A percentile compares a stretch with the other conserved stretches of the same genome.
Evolutionary conservation across 495 filamentous ascomycete species (phyloP).

Genomic region (Copromyces sp.): DNA sequence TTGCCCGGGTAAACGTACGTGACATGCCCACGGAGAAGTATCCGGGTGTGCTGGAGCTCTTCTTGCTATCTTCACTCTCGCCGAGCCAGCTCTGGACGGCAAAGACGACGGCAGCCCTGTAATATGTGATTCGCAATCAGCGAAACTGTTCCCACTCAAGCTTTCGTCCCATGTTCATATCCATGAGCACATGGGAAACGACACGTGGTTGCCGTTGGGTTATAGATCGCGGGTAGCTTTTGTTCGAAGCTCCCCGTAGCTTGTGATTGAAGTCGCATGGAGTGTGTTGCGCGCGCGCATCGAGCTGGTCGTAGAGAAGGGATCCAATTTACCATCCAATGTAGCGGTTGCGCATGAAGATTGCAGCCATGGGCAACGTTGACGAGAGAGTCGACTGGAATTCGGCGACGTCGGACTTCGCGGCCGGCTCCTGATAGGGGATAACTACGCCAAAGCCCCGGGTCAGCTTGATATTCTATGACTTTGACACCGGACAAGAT

Average conservation of each 20-base stretch:
- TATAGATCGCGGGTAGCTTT: background rate
- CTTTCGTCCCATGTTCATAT: background rate
- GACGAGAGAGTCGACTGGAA: slow-evolving; percentile 61
- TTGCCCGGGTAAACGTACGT: slow-evolving; percentile 41
- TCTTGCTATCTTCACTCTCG: slow-evolving; percentile 68
- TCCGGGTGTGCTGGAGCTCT: slow-evolving; percentile 57
- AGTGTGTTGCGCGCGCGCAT: background rate
- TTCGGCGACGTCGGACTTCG: slow-evolving; percentile 37
- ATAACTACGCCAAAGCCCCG: slow-evolving; percentile 32
- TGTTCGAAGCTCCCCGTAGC: background rate
- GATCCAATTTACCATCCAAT: slow-evolving; percentile 61
- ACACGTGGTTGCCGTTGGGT: background rate
- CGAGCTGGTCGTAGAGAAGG: background rate
- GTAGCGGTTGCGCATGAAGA: slow-evolving; percentile 85
- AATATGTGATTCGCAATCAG: background rate
- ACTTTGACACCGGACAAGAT: slow-evolving; percentile 65
- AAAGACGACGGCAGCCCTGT: slow-evolving; percentile 74
- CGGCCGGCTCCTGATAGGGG: slow-evolving; percentile 37
- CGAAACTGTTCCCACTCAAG: background rate
- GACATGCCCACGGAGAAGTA: slow-evolving; percentile 83
- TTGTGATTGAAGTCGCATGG: background rate
- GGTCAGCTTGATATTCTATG: slow-evolving; percentile 1
- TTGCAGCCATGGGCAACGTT: slow-evolving; percentile 87
- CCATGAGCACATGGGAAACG: background rate
- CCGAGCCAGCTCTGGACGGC: slow-evolving; percentile 78